These are phyloP conservation scores for Penicillium arizonense DNA, from an alignment of 495 filamentous ascomycete genomes.

Conservation along the genomic window DNA sequence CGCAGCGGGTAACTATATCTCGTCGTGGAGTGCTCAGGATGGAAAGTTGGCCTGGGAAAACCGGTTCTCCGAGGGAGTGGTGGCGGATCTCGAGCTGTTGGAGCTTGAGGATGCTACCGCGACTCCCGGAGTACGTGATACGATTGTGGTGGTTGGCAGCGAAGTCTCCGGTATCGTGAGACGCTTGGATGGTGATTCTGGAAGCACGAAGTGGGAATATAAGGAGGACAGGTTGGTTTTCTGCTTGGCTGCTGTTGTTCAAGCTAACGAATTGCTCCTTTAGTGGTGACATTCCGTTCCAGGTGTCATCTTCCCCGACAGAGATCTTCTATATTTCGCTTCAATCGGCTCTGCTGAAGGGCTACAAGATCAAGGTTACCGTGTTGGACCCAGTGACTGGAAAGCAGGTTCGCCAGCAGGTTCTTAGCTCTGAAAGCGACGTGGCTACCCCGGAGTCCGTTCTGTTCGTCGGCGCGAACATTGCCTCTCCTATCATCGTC, in stretches of 20 bases:
- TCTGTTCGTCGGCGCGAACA: conserved; percentile 78
- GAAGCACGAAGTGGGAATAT: conserved; percentile 76
- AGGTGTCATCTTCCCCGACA: conserved; percentile 72
- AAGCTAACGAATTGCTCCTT: conserved; percentile 20
- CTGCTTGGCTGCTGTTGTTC: neutral
- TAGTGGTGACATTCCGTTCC: conserved; percentile 69
- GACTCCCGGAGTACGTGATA: conserved; percentile 56
- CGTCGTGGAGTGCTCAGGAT: conserved; percentile 80
- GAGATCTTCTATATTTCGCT: conserved; percentile 76
- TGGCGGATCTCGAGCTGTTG: conserved; percentile 77
- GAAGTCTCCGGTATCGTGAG: conserved; percentile 55
- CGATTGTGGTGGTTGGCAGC: conserved; percentile 63
- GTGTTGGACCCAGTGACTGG: conserved; percentile 71
- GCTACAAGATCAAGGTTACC: conserved; percentile 70
- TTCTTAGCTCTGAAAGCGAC: conserved; percentile 70
- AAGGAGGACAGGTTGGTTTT: conserved; percentile 54
- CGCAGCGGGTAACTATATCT: conserved; percentile 63
- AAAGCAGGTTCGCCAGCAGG: conserved; percentile 59
- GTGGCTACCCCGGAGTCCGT: conserved; percentile 65
- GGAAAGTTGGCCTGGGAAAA: conserved; percentile 76
- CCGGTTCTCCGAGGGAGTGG: conserved; percentile 50
- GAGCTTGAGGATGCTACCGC: conserved; percentile 60
- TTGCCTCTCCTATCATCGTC: conserved; percentile 75
- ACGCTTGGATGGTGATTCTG: conserved; percentile 69
- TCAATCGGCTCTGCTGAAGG: conserved; percentile 63